phyloP scores from a whole-genome alignment of 2,329 filamentous ascomycete species.

The Fusarium sp. region DNA sequence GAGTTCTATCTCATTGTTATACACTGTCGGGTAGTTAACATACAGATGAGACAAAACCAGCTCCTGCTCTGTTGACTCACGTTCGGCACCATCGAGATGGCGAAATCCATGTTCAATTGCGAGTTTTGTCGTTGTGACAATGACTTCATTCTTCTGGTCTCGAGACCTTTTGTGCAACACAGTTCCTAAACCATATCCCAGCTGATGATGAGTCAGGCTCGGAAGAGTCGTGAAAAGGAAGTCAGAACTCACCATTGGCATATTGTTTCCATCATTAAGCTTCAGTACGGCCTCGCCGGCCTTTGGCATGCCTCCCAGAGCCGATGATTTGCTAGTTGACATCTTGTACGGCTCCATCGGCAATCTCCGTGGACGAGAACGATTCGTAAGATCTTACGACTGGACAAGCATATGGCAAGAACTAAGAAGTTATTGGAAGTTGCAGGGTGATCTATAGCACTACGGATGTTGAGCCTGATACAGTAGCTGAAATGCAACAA shows the following conservation, averaged over 20 bases:
- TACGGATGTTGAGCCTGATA: neutral
- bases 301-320: neutral
- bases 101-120: neutral
- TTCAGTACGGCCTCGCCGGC: neutral
- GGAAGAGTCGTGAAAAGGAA: neutral
- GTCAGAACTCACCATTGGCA: neutral
- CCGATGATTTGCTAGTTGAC: neutral
- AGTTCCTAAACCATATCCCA: neutral
- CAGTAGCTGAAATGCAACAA: neutral
- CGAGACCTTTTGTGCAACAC: neutral
- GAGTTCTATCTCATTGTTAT: neutral
- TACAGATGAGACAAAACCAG: neutral
- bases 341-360: neutral
- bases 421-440: neutral
- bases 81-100: neutral
- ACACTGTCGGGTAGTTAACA: neutral
- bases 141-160: neutral
- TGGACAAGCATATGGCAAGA: neutral
- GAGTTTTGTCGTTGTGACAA: neutral
- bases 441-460: neutral
- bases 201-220: neutral
- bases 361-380: neutral
- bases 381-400: neutral
- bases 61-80: neutral
- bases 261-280: neutral